Evolutionary conservation across 2,329 filamentous ascomycete genomes (phyloP).

Genomic region (Cryphonectria parasitica): DNA sequence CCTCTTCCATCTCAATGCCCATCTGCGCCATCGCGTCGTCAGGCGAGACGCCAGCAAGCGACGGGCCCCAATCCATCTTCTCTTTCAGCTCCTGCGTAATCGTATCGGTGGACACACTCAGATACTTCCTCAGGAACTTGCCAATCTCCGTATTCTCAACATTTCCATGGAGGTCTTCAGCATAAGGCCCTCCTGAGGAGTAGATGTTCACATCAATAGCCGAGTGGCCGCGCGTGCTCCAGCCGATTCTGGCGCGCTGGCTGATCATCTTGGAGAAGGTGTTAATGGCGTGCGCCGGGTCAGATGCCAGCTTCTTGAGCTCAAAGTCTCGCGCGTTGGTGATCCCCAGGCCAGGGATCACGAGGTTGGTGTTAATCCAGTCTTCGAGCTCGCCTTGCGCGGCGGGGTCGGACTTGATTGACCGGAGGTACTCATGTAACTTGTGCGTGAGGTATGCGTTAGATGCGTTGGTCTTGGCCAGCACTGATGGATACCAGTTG

Average conservation of each 20-base stretch:
- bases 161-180: conserved; percentile 74
- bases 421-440: conserved; percentile 63
- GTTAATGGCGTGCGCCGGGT: conserved; percentile 56
- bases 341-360: conserved; percentile 76
- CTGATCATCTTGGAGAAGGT: conserved; percentile 85
- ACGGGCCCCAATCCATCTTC: conserved; percentile 45
- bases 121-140: conserved; percentile 76
- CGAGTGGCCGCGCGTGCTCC: conserved; percentile 91
- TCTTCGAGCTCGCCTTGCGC: conserved; percentile 50
- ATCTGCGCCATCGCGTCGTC: conserved; percentile 13
- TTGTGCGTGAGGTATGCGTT: conserved; percentile 70
- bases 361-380: conserved; percentile 71
- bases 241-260: conserved; percentile 84
- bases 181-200: conserved; percentile 69
- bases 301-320: conserved; percentile 65
- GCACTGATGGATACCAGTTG: conserved; percentile 79
- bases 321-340: conserved; percentile 73
- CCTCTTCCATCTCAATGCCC: conserved; percentile 21
- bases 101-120: conserved; percentile 76
- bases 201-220: conserved; percentile 98
- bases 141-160: conserved; percentile 95
- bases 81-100: conserved; percentile 76
- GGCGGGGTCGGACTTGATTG: conserved; percentile 36
- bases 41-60: conserved; percentile 9
- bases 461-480: conserved; percentile 77